Conservation (phyloP, 1,139 yeast genomes). For the Pichia sp. region DNA sequence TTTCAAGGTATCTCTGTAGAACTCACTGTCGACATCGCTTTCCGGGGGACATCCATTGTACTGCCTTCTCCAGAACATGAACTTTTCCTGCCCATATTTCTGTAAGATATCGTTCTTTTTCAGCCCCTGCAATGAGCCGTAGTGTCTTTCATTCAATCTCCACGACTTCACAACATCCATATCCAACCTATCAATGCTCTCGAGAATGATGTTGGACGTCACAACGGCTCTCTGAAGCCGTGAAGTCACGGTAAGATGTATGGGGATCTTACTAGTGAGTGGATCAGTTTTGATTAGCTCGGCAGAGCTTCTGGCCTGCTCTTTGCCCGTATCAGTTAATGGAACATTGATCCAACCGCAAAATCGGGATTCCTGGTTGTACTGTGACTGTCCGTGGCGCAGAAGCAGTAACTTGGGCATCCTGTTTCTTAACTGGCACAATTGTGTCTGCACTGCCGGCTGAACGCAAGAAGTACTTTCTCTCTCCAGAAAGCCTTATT, state of each 20-base stretch:
- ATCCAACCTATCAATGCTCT: constrained; percentile 43
- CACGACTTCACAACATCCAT: constrained; percentile 53
- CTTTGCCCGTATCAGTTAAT: constrained; percentile 54
- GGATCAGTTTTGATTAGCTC: constrained; percentile 40
- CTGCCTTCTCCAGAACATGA: constrained; percentile 64
- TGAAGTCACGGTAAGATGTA: constrained; percentile 61
- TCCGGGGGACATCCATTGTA: constrained; percentile 65
- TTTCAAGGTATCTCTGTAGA: constrained; percentile 22
- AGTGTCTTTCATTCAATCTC: constrained; percentile 77
- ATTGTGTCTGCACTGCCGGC: too few species aligned
- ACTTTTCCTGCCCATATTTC: constrained; percentile 54
- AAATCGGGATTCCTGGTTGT: constrained; percentile 66
- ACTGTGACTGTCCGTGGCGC: constrained; percentile 74
- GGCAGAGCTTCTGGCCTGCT: constrained; percentile 62
- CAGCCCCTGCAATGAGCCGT: constrained; percentile 72
- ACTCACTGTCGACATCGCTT: constrained; percentile 38
- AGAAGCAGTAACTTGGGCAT: constrained; percentile 41
- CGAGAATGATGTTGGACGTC: constrained; percentile 58
- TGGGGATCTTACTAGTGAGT: constrained; percentile 33
- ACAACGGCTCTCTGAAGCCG: constrained; percentile 61
- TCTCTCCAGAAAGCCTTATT: background rate
- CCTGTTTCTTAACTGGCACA: background rate
- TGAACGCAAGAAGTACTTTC: too few species aligned
- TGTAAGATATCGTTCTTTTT: constrained; percentile 50
- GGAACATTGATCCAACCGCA: constrained; percentile 85